A percentile compares a stretch with the other conserved stretches of the same genome.
Conservation (phyloP, 371 early-diverging fungal genomes). For the Lichtheimia ramosa region DNA sequence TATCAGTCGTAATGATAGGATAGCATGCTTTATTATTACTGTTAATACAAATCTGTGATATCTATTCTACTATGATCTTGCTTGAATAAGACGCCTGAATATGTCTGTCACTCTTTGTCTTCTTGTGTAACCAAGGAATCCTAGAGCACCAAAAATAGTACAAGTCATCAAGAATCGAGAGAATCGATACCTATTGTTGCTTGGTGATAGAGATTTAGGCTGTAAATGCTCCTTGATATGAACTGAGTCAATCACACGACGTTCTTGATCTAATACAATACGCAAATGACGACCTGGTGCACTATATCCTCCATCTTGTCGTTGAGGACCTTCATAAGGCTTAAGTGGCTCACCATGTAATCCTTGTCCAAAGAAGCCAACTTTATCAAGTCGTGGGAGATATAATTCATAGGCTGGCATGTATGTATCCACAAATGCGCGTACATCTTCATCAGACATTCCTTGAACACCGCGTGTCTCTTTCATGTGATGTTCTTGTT, state of each 20-base stretch:
- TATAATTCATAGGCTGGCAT: slow-evolving; percentile 90
- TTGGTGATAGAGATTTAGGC: background rate
- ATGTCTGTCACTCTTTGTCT: background rate
- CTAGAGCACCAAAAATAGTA: background rate
- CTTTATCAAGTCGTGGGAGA: slow-evolving; percentile 51
- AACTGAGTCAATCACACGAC: slow-evolving; percentile 23
- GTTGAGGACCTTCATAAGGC: slow-evolving; percentile 34
- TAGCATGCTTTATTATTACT: no score
- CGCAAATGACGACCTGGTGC: slow-evolving; percentile 29
- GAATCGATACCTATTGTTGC: background rate
- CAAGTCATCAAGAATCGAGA: background rate
- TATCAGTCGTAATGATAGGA: background rate
- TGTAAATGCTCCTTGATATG: slow-evolving; percentile 14
- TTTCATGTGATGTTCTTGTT: slow-evolving; percentile 80
- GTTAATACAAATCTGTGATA: no score
- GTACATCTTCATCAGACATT: slow-evolving; percentile 70
- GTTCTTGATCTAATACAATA: slow-evolving; percentile 30
- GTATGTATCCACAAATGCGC: slow-evolving; percentile 84
- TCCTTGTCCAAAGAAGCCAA: slow-evolving; percentile 53
- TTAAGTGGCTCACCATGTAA: slow-evolving; percentile 17
- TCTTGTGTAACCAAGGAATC: background rate
- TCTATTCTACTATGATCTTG: background rate
- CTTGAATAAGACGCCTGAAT: background rate
- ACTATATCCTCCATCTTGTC: slow-evolving; percentile 34
- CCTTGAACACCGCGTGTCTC: slow-evolving; percentile 41